Percentiles rank a stretch among this genome's conserved stretches.
phyloP scores from a whole-genome alignment of 2,329 filamentous ascomycete species.

The Cladorrhinum sp. region DNA sequence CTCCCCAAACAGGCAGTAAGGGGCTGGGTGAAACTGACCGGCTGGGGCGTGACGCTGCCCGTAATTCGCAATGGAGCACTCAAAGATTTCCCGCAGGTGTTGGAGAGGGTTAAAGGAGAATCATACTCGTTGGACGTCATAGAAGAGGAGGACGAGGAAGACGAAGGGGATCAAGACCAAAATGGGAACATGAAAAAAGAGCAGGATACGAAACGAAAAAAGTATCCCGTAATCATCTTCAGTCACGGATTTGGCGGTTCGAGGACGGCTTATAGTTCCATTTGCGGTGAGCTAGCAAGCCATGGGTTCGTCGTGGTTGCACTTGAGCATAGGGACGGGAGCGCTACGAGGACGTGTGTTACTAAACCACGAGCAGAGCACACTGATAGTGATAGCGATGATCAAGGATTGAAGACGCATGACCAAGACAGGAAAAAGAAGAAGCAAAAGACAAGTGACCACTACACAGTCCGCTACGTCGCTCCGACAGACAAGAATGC shows the following conservation, averaged over 20 bases:
- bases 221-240: slow-evolving; percentile 63
- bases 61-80: neutral
- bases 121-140: neutral
- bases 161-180: slow-evolving; percentile 17
- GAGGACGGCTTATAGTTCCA: slow-evolving; percentile 58
- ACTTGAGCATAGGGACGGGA: slow-evolving; percentile 64
- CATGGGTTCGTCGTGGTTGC: slow-evolving; percentile 64
- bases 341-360: slow-evolving; percentile 58
- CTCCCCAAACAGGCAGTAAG: neutral
- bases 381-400: neutral
- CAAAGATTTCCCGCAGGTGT: neutral
- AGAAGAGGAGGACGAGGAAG: slow-evolving; percentile 8
- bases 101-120: neutral
- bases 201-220: slow-evolving; percentile 30
- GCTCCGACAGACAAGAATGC: slow-evolving; percentile 58
- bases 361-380: slow-evolving; percentile 42
- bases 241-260: slow-evolving; percentile 65
- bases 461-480: slow-evolving; percentile 58
- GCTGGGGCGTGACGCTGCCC: neutral
- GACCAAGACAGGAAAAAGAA: slow-evolving; percentile 22
- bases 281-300: slow-evolving; percentile 65
- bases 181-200: neutral
- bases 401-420: neutral
- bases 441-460: slow-evolving; percentile 1
- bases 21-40: neutral